These are phyloP conservation scores for Talaromyces sp. DNA, from an alignment of 2,329 filamentous ascomycete genomes.

Conservation along the genomic window DNA sequence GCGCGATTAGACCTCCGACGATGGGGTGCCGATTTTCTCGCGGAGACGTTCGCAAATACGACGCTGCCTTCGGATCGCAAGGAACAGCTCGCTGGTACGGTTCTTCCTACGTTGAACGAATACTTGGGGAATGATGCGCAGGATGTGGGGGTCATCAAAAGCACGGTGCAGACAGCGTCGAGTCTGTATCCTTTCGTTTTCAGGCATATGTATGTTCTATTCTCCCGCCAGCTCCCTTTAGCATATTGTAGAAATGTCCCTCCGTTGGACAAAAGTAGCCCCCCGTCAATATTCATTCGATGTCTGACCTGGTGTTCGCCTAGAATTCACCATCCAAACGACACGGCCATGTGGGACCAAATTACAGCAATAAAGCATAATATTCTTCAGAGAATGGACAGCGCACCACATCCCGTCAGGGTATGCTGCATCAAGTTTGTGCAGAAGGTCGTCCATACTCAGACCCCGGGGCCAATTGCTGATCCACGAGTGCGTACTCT, in stretches of 20 bases:
- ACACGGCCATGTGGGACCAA: conserved; percentile 77
- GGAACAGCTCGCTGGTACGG: conserved; percentile 70
- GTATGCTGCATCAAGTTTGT: conserved; percentile 98
- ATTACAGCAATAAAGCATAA: conserved; percentile 86
- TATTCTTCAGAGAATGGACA: conserved; percentile 86
- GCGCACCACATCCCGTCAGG: conserved; percentile 68
- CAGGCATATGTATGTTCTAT: conserved; percentile 80
- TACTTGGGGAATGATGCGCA: conserved; percentile 69
- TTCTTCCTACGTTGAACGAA: conserved; percentile 71
- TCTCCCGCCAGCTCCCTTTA: conserved; percentile 18
- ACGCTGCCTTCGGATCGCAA: conserved; percentile 73
- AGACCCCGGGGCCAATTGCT: conserved; percentile 76
- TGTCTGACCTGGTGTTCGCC: conserved; percentile 29
- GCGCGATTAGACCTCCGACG: conserved; percentile 76
- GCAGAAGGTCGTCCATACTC: conserved; percentile 85
- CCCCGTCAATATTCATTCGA: background rate
- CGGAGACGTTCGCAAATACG: conserved; percentile 94
- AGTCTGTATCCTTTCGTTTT: conserved; percentile 92
- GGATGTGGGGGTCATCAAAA: conserved; percentile 77
- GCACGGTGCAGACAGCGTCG: conserved; percentile 80
- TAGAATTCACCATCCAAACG: conserved; percentile 83
- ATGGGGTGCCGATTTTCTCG: conserved; percentile 96
- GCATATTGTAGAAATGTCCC: background rate
- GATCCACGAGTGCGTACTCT: conserved; percentile 70
- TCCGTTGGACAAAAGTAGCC: background rate